Base-by-base conservation (phyloP, 768 basidiomycete genomes). In the Termitomyces sp. region DNA sequence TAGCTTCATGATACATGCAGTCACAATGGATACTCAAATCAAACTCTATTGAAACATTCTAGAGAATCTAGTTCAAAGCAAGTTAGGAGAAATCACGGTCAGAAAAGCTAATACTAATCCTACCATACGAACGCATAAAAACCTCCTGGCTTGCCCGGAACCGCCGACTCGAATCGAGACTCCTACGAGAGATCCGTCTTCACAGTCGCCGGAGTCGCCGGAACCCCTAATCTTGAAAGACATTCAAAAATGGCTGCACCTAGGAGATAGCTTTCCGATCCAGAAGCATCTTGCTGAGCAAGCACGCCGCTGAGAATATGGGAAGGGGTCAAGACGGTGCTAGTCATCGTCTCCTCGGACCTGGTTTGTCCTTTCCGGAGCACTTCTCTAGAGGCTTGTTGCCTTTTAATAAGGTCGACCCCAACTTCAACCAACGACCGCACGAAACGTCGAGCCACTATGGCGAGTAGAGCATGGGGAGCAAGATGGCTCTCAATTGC, bases 231-330 rank as follows among this genome's bases (percentile, higher is more conserved):
- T 49, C 63, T 62, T 22, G 70, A 65, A 29, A 76, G 63, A 57
- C 65, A 66, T 43, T 63, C 60, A 48, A 68, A 61, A 16, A 76
- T 54, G 22, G 67, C 61, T 27, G 55, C 53, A 16, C 61, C 60
- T 18, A 60, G 25, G 35, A 48, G 52, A 38, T 55, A 40, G 31
- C 46, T 42, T 31, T 50, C 43, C 13, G 49, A 29, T 10, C 52
- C 32, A 18, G 50, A 56, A 46, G 62, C 58, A 40, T 60, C 60
- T 38, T 68, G 66, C 48, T 63, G 64, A 13, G 66, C 57, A n/a
- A 73, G 60, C 45, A 77, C 63, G 40, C 76, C 74, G 31, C 67
- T 68, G n/a, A 78, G 60, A 50, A 80, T 67, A 56, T 80, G 78
- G 7, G 73, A 65, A 32, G 78, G 76, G 40, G 74, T 76, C 56